Percentiles rank a stretch among this genome's conserved stretches.
phyloP scores from a whole-genome alignment of 140 eudicot genomes.

The Erigeron philadelphicus region DNA sequence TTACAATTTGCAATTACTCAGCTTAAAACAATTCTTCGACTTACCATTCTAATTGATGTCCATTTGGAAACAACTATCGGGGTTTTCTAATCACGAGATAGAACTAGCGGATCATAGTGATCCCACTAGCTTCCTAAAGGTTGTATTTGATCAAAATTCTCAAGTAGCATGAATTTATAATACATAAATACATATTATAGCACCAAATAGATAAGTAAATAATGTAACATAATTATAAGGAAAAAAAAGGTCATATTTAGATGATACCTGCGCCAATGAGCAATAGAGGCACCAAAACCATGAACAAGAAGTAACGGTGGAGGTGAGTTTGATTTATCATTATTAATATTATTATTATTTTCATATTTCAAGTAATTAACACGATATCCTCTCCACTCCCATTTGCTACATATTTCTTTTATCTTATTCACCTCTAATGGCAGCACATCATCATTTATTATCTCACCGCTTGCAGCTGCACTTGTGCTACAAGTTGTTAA shows the following conservation, averaged over 20 bases:
- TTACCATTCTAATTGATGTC: too few relatives aligned
- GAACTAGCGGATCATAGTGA: too few relatives aligned
- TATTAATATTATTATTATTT: constrained; percentile 3
- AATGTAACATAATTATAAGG: neutral
- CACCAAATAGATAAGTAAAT: too few relatives aligned
- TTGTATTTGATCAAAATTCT: too few relatives aligned
- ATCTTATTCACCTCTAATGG: constrained; percentile 48
- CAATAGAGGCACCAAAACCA: constrained; percentile 93
- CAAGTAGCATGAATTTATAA: too few relatives aligned
- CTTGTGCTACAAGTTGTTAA: constrained; percentile 7
- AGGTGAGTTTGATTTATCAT: constrained; percentile 27
- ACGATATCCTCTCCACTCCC: constrained; percentile 80
- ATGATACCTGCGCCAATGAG: constrained; percentile 91
- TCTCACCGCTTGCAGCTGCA: constrained; percentile 18
- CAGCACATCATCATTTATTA: constrained; percentile 24
- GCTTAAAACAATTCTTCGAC: too few relatives aligned
- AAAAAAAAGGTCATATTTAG: neutral
- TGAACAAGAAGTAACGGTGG: constrained; percentile 79
- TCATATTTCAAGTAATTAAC: constrained; percentile 64
- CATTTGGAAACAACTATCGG: too few relatives aligned
- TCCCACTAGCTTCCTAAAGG: too few relatives aligned
- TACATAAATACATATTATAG: too few relatives aligned
- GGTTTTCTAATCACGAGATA: too few relatives aligned
- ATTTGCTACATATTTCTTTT: constrained; percentile 46
- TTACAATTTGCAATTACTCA: too few relatives aligned